Evolutionary conservation across 192 early-diverging fungal genomes (phyloP), one percentile per base, ranked within the genome.

Genomic region (Coemansia sp.): DNA sequence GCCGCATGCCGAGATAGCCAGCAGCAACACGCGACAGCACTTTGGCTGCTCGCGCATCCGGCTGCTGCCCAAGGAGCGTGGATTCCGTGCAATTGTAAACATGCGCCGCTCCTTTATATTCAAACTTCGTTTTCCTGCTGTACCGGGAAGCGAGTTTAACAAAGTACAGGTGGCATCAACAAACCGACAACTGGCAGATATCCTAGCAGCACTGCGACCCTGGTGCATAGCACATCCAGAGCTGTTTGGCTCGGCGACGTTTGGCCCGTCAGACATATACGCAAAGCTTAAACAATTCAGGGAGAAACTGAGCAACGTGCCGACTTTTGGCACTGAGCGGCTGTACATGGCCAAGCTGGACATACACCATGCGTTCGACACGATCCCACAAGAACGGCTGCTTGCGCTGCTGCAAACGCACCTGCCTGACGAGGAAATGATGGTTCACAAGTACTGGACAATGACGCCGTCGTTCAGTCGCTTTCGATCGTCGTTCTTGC

Each of bases 261-360:
- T 67, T 29, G 77, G 84, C 3, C 61, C 82, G 53, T 65, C 62
- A 22, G 88, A 88, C 22, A 64, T 85, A 0, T 82, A 79, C 32
- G 41, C 67, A 5, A 53, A 66, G 45, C 71, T 89, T 45, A 67
- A 66, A 52, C 59, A 62, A 9, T 77, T 73, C 66, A 86, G 85
- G 50, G 22, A 29, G 14, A 14, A 24, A 1, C 35, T 56, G 43
- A 24, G 29, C 7, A 17, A 37, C 9, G 15, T 27, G 52, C 10
- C 21, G 23, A 50, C 48, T 12, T 55, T 60, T 11, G 64, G 57
- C 17, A 67, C 37, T 1, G 21, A 49, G 17, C 38, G 35, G 41
- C 23, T 84, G 25, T 97, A 87, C 59, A 88, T 94, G 73, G 90
- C 87, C 58, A 97, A 95, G 65, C 83, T 92, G 8, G 95, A 97